Evolutionary conservation across 345 rosid species (phyloP), one percentile per base, ranked within the genome.

Genomic region (Ceriops tagal): DNA sequence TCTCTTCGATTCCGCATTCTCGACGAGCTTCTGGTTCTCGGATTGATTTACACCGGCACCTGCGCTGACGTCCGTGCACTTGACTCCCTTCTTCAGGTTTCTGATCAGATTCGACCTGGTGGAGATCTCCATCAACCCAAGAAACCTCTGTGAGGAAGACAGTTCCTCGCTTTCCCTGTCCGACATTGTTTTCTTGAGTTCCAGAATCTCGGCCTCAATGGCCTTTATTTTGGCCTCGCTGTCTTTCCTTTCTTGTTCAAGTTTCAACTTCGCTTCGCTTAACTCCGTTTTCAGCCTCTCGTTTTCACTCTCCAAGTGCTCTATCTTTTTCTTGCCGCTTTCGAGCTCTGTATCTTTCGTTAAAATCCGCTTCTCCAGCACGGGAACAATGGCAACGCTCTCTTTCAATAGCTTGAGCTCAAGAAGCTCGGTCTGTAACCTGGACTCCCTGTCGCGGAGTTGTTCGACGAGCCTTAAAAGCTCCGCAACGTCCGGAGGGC

Each of bases 391-490:
- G 1, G 97, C 84, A 2, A 83, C 92, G 20, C 92, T 81, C 75
- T 90, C 99, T 62, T 69, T 86, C 2, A 90, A 61, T 18, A 95
- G 84, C 83, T 90, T 92, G 35, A 79, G 67, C 78, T 88, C 92
- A 11, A 95, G 81, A 65, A 87, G 83, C 83, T 95, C 92, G 0
- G 99, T 95, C 61, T 82, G 84, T 1, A 95, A 71, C 32, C 77
- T 61, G 16, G 90, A 83, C 63, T 92, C 99, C 24, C 93, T 80
- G 20, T 88, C 93, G 0, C 90, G 86, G 27, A 95, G 90, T 65
- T 89, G 83, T 49, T 95, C 99, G 3, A 95, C 88, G 21, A 87
- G 79, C 13, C 87, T 88, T 56, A 88, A 82, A 3, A 95, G 93
- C 58, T 95, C 99, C 0, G 85, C 20, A 2, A 86, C 83, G 75